Evolutionary conservation across 257 asterid genomes (phyloP).

Genomic region (Solanum arcanum): DNA sequence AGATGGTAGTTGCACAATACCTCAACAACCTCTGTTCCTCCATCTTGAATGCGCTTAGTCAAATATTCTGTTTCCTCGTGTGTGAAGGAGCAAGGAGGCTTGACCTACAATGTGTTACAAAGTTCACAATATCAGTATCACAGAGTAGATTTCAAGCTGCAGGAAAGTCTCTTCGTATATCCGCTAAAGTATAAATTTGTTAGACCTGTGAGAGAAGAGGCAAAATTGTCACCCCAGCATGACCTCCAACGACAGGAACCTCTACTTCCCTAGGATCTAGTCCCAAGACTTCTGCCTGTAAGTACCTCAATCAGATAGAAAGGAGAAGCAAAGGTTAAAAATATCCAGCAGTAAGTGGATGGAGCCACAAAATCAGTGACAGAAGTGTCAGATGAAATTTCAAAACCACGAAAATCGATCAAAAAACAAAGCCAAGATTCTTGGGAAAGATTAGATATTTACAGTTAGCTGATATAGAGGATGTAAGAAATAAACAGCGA

Average conservation of each 20-base stretch:
- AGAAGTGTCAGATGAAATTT: background rate
- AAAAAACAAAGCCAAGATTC: background rate
- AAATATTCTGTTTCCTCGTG: constrained; percentile 59
- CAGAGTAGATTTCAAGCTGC: background rate
- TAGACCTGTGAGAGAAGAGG: constrained; percentile 96
- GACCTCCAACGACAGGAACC: constrained; percentile 97
- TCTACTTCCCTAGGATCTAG: constrained; percentile 86
- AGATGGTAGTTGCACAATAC: constrained; percentile 17
- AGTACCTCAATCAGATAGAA: background rate
- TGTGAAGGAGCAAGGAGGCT: constrained; percentile 79
- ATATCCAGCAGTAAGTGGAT: background rate
- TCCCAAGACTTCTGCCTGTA: constrained; percentile 92
- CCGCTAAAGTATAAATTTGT: background rate
- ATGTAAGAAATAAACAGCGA: background rate
- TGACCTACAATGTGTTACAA: constrained; percentile 29
- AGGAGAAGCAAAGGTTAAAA: background rate
- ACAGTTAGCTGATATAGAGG: background rate
- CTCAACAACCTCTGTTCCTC: constrained; percentile 99
- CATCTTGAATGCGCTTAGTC: constrained; percentile 92
- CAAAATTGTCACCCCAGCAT: constrained; percentile 88
- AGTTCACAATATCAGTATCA: background rate
- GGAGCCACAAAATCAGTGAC: background rate
- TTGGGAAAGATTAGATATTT: background rate
- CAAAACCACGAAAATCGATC: background rate
- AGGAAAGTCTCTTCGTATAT: background rate